Percentiles rank a stretch among this genome's conserved stretches.
phyloP scores from a whole-genome alignment of 768 basidiomycete species.

The Pulveroboletus sp. region DNA sequence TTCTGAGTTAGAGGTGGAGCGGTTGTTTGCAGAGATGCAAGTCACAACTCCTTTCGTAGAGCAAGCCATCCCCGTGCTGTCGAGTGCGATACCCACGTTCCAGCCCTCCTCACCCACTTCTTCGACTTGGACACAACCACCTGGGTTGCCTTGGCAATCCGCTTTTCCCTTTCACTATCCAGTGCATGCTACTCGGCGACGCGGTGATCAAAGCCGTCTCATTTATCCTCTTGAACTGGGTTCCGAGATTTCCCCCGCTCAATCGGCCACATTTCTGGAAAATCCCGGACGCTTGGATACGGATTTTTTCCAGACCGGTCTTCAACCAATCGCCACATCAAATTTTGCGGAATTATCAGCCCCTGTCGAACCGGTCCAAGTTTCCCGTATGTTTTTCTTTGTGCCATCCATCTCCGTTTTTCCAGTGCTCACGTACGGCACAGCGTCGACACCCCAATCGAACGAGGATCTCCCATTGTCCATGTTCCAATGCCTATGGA shows the following conservation, averaged over 20 bases:
- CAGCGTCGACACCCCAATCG: constrained; percentile 7
- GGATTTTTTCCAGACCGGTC: neutral
- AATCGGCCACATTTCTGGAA: neutral
- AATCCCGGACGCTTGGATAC: neutral
- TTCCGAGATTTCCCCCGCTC: neutral
- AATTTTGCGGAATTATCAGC: neutral
- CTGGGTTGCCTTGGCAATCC: constrained; percentile 1
- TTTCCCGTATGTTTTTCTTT: constrained; percentile 10
- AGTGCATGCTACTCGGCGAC: neutral
- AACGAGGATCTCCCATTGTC: constrained; percentile 2
- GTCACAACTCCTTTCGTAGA: neutral
- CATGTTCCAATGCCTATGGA: constrained; percentile 24
- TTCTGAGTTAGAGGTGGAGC: neutral
- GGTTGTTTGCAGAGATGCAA: neutral
- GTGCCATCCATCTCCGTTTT: neutral
- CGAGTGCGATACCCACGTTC: neutral
- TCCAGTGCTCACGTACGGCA: constrained; percentile 4
- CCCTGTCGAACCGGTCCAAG: constrained; percentile 2
- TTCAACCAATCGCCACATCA: neutral
- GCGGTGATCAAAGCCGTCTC: neutral
- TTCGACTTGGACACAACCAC: neutral
- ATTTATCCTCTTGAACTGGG: neutral
- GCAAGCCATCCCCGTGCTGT: neutral
- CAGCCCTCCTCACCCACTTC: neutral
- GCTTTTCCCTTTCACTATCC: neutral